Evolutionary conservation across 1,139 yeast species (phyloP), one percentile per base, ranked within the genome.

Genomic region (Candida smagusa): DNA sequence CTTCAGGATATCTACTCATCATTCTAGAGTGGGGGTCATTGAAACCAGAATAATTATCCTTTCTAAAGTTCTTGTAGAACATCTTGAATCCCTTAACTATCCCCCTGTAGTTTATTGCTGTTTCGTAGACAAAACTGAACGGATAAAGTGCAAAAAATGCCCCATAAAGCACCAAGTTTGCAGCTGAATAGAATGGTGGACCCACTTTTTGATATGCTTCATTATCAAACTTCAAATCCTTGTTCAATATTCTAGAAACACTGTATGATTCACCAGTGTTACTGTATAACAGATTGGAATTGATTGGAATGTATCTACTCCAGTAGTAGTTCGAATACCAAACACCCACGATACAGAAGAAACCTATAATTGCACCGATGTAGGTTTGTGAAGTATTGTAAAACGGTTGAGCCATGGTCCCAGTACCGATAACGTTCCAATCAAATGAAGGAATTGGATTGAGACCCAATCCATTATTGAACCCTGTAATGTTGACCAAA

Each of bases 161-260:
- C 3, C 50, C 51, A 33, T 46, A 49, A 3, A 28, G 33, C 9
- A 50, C 46, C 37, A 50, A 41, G 32, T 43, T 41, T 6, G 61
- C 68, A 5, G 71, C 70, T 2, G 66, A 47, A 39, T 63, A 65
- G 43, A 54, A 66, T 33, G 72, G 70, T 2, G 79, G 79, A 1
- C 74, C 47, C 55, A 48, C n/a, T 44, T 55, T 42, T 9, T 44
- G 31, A 35, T 50, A 50, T 33, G 48, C 47, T n/a, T 31, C 40
- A 2, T 47, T 7, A 22, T 44, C 48, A 28, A 50, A 46, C 25
- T 37, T 31, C 12, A 40, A 38, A 7, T 42, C 23, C 11, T 35
- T 32, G 27, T 46, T 27, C 6, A 50, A 28, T 7, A 50, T 34
- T 2, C 26, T n/a, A 6, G 33, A 29, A 9, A 47, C 49, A 7